Evolutionary conservation across 192 early-diverging fungal species (phyloP).

Genomic region (Linnemannia zychae): DNA sequence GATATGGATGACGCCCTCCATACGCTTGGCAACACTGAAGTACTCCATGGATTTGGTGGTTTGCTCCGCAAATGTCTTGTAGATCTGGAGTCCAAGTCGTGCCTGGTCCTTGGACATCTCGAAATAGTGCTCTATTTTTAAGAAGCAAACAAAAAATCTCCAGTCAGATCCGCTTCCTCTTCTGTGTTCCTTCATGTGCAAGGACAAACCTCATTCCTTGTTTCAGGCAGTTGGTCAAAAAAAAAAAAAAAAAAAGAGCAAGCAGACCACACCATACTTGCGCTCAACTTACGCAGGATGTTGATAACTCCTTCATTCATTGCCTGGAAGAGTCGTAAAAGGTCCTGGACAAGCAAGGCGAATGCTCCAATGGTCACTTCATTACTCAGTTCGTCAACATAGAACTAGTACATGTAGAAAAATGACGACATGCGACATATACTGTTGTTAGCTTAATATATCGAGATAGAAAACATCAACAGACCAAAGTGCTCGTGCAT

Average conservation of each 20-base stretch:
- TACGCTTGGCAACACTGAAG: conserved; percentile 74
- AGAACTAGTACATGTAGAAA: conserved; percentile 69
- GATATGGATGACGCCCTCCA: conserved; percentile 68
- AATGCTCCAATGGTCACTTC: conserved; percentile 80
- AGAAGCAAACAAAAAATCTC: conserved; percentile 2
- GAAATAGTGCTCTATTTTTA: conserved; percentile 74
- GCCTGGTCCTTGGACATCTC: conserved; percentile 79
- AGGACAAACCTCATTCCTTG: background rate
- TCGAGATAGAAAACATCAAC: background rate
- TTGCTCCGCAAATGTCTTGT: conserved; percentile 83
- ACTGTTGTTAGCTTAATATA: background rate
- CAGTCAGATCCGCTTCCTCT: background rate
- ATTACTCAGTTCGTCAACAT: conserved; percentile 78
- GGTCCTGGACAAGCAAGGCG: conserved; percentile 77
- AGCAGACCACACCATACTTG: background rate
- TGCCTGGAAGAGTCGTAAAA: conserved; percentile 78
- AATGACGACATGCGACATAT: background rate
- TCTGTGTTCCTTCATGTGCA: background rate
- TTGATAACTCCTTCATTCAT: conserved; percentile 85
- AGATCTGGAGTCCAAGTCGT: conserved; percentile 73
- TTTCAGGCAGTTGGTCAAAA: background rate
- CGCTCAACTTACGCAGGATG: conserved; percentile 69
- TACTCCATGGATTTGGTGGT: conserved; percentile 77
- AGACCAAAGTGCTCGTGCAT: background rate
- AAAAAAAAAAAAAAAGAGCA: background rate